phyloP scores from a whole-genome alignment of 495 filamentous ascomycete genomes.

The Diplogelasinospora grovesii region DNA sequence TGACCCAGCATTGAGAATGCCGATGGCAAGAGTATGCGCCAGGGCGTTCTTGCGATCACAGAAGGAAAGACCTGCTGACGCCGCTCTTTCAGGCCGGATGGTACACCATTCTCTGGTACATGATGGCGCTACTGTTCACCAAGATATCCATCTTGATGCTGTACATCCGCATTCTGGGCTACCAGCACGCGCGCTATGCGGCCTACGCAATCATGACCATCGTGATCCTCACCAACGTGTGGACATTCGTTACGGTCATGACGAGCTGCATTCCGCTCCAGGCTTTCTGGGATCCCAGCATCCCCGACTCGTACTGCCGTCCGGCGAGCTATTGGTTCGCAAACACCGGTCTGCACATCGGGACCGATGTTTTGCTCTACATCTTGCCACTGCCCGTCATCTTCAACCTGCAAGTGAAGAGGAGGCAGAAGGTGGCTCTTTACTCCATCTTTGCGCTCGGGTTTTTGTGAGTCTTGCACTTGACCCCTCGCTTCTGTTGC shows the following conservation, averaged over 20 bases:
- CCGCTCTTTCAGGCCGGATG: conserved; percentile 23
- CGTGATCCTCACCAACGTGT: conserved; percentile 14
- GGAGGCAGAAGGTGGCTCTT: conserved; percentile 15
- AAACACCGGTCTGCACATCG: conserved; percentile 22
- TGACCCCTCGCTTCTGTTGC: neutral
- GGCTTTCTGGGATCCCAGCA: conserved; percentile 11
- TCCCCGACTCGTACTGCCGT: conserved; percentile 10
- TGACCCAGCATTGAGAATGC: conserved; percentile 3
- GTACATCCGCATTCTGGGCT: conserved; percentile 22
- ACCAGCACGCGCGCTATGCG: conserved; percentile 15
- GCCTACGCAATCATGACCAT: conserved; percentile 12
- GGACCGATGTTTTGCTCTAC: conserved; percentile 26
- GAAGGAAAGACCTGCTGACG: too few relatives aligned
- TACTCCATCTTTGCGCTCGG: conserved; percentile 16
- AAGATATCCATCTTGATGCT: conserved; percentile 21
- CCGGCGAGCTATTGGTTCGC: conserved; percentile 12
- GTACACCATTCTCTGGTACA: conserved; percentile 23
- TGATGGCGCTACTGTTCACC: conserved; percentile 22
- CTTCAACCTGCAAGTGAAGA: conserved; percentile 16
- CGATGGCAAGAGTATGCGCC: conserved; percentile 12
- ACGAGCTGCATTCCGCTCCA: conserved; percentile 17
- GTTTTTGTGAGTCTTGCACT: conserved; percentile 16
- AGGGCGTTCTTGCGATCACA: neutral
- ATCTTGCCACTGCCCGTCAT: conserved; percentile 27
- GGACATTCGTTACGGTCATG: conserved; percentile 16